Base-by-base conservation (phyloP, 345 rosid species). In the Clarkia xantiana region DNA sequence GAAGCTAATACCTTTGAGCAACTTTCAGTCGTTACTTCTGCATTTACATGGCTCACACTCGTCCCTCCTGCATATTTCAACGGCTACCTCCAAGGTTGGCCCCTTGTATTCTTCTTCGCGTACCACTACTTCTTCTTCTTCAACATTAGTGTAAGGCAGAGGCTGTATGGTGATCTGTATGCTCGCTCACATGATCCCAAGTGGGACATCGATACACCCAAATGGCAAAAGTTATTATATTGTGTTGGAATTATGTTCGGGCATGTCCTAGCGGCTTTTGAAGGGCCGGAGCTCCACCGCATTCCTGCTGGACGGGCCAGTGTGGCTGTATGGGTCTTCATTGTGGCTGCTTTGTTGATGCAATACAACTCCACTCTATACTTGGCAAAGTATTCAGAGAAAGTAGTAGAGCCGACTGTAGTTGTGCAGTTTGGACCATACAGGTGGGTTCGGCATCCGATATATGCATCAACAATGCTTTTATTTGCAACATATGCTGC, bases 51-150 rank as follows among this genome's bases (percentile, higher is more conserved):
- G 95, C 72, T 90, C 18, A 89, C 97, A 54, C 77, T 85, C 11
- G 86, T 80, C 23, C 91, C 95, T 22, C 82, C 95, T 55, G 94
- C 87, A 17, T 66, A 59, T 73, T 78, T 79, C 74, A 90, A 76
- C 54, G 94, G 94, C 43, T 85, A 68, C 66, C 87, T 85, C 42
- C 78, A 89, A 72, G 95, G 94, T 13, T 89, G 94, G 95, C 95
- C 94, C 51, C 68, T 67, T 64, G 77, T 80, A 52, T 85, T 85
- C 77, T 85, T 82, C 71, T 74, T 90, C 36, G 86, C 79, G 55
- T 85, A 89, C 59, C 88, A 76, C 66, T 79, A 90, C 65, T 90
- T 90, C 74, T 85, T 82, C 68, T 85, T 90, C 84, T 74, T 77
- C 74, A 81, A 77, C 53, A 84, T 86, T 34, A 83, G 81, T 19